Base-by-base conservation (phyloP, 768 basidiomycete species). In the Auriscalpium orientale region DNA sequence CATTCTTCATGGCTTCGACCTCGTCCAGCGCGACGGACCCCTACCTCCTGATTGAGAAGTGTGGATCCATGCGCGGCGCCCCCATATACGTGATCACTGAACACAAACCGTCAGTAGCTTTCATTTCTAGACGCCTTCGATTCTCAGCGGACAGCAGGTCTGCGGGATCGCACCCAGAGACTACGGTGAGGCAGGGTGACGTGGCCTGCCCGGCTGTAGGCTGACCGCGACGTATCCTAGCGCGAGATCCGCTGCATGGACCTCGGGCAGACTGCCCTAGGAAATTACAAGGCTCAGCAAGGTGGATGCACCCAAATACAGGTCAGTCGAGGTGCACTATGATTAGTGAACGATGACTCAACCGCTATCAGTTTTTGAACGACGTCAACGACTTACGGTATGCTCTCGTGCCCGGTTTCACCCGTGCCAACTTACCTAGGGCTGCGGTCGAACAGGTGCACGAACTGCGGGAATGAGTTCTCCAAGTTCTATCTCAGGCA, bases 201-300 rank as follows among this genome's bases (percentile, higher is more conserved):
- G 43, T 15, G 43, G 15, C 16, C 18, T 21, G 6, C n/a, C 28
- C 5, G 13, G 20, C 12, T 5, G 21, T 12, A 6, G 13, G 46
- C 46, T 22, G 21, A n/a, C 9, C 13, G 28, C 6, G 33, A 51
- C 18, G 8, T 13, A 8, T 15, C 35, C 35, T 60, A 73, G 72
- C 68, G 72, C 61, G 74, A 75, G 62, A 75, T 74, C 47, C 67
- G 74, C 52, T 74, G 73, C 53, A 74, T 75, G 75, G 73, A 74
- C 62, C 61, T 74, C 40, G 74, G 71, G 13, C 65, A 53, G n/a
- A 72, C 73, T 48, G 72, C 72, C 11, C 64, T 74, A 1, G 72
- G 73, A 54, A 62, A 72, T 46, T 74, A 73, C 68, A 74, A 74
- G 55, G 71, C 71, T 54, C 67, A 59, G 47, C 73, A 72, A 54